A percentile compares a stretch with the other conserved stretches of the same genome.
phyloP scores from a whole-genome alignment of 192 early-diverging fungal species.

The Coemansia sp. region DNA sequence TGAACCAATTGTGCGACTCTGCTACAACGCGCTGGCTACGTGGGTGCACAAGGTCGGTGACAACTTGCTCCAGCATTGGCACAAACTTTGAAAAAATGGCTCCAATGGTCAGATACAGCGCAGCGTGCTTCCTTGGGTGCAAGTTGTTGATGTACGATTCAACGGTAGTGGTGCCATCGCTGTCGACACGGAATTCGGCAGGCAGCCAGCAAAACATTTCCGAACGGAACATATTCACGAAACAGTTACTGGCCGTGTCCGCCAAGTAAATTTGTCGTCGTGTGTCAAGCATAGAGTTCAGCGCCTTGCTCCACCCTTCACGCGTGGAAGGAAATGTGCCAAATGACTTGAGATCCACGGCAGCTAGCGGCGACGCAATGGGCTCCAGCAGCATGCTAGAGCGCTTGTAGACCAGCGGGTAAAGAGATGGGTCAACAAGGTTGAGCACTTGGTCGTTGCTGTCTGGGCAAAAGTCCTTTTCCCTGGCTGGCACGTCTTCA shows the following conservation, averaged over 20 bases:
- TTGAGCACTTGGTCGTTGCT: slow-evolving; percentile 52
- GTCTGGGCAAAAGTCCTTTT: slow-evolving; percentile 48
- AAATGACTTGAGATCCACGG: slow-evolving; percentile 30
- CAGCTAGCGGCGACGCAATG: slow-evolving; percentile 21
- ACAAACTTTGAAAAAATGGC: slow-evolving; percentile 55
- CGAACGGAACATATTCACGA: neutral
- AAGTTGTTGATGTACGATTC: slow-evolving; percentile 76
- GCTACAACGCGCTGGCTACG: slow-evolving; percentile 1
- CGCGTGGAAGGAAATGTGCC: slow-evolving; percentile 14
- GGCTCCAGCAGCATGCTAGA: slow-evolving; percentile 18
- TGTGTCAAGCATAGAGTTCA: neutral
- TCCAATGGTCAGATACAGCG: slow-evolving; percentile 55
- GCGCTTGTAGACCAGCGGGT: slow-evolving; percentile 36
- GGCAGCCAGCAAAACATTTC: slow-evolving; percentile 59
- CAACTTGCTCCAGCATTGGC: slow-evolving; percentile 62
- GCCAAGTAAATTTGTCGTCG: neutral
- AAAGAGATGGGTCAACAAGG: slow-evolving; percentile 56
- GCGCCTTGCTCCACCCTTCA: slow-evolving; percentile 9
- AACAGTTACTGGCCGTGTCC: neutral
- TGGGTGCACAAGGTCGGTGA: slow-evolving; percentile 28
- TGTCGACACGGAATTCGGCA: slow-evolving; percentile 56
- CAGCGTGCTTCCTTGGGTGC: slow-evolving; percentile 53
- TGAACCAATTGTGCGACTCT: slow-evolving; percentile 19
- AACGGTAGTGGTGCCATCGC: slow-evolving; percentile 47
- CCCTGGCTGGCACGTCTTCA: slow-evolving; percentile 22